These are phyloP conservation scores for Phoma sp. DNA, from an alignment of 2,329 filamentous ascomycete genomes.

Conservation along the genomic window DNA sequence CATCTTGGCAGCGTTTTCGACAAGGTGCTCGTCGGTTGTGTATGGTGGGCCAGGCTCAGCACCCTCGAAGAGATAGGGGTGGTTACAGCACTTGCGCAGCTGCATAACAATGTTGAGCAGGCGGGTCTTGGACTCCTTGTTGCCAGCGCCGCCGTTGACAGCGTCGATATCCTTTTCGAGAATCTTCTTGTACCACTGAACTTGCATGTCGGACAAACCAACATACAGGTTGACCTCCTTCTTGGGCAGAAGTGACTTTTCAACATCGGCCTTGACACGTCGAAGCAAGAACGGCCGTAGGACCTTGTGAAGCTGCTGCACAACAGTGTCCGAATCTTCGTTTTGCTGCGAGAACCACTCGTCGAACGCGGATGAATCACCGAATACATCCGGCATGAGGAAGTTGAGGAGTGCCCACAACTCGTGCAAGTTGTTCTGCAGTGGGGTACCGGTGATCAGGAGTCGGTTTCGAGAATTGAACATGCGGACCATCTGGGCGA, in stretches of 20 bases:
- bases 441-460: conserved; percentile 92
- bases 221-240: conserved; percentile 97
- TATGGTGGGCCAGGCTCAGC: conserved; percentile 97
- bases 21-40: conserved; percentile 94
- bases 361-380: conserved; percentile 94
- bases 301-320: conserved; percentile 93
- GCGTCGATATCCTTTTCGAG: conserved; percentile 99
- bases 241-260: conserved; percentile 96
- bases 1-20: conserved; percentile 97
- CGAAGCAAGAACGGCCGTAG: conserved; percentile 92
- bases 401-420: conserved; percentile 98
- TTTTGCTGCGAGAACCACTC: conserved; percentile 96
- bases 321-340: conserved; percentile 91
- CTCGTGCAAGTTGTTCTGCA: conserved; percentile 98
- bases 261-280: conserved; percentile 95
- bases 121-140: conserved; percentile 96
- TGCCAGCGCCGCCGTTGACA: conserved; percentile 94
- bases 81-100: conserved; percentile 97
- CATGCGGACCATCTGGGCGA: conserved; percentile 93
- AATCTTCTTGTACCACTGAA: conserved; percentile 99
- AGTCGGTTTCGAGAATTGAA: conserved; percentile 96
- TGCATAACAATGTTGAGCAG: conserved; percentile 99
- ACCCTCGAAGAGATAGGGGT: conserved; percentile 97
- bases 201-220: conserved; percentile 98
- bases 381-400: conserved; percentile 96